phyloP scores from a whole-genome alignment of 192 early-diverging fungal species.

The Linnemannia schmuckeri region DNA sequence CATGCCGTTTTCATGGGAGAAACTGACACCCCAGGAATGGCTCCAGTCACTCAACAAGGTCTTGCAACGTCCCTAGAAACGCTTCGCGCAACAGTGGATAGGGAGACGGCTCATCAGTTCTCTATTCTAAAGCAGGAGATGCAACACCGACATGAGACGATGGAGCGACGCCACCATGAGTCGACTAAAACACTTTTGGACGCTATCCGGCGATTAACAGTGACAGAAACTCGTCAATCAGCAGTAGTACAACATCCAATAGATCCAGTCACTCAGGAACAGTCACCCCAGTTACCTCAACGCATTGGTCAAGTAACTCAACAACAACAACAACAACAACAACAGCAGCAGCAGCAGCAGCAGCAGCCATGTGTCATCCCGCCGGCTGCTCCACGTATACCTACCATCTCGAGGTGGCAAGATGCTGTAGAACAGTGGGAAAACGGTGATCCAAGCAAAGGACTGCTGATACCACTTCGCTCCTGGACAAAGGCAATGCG shows the following conservation, averaged over 20 bases:
- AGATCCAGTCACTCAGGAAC: no score
- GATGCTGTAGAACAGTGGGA: neutral
- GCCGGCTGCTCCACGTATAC: neutral
- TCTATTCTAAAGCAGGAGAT: neutral
- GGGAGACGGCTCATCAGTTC: neutral
- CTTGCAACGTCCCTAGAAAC: neutral
- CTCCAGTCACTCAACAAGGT: neutral
- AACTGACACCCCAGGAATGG: neutral
- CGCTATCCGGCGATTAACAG: no score
- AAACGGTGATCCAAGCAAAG: constrained; percentile 6
- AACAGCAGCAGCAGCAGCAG: no score
- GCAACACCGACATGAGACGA: no score
- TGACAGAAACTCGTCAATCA: no score
- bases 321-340: neutral
- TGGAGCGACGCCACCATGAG: no score
- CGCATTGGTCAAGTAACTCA: neutral
- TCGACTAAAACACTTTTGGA: no score
- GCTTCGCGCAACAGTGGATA: neutral
- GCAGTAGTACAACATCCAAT: no score
- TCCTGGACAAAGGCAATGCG: constrained; percentile 10
- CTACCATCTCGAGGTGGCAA: neutral
- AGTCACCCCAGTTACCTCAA: no score
- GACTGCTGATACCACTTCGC: neutral
- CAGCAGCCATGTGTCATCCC: no score
- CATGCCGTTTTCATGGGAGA: constrained; percentile 15